Base-by-base conservation (phyloP, 1,284 basidiomycete genomes). In the Moniliophthora roreri region DNA sequence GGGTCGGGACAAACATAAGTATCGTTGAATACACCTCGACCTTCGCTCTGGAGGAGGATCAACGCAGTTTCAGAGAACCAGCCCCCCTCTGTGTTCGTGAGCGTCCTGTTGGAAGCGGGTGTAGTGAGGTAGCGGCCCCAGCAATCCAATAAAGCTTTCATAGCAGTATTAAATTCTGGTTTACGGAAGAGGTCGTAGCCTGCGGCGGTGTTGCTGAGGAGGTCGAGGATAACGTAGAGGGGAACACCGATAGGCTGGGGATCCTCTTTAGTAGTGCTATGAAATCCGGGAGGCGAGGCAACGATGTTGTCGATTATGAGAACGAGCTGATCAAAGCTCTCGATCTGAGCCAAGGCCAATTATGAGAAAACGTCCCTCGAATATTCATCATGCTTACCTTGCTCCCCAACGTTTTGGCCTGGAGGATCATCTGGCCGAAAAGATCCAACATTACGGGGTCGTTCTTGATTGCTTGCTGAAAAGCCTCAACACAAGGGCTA, bases 321-420 rank as follows among this genome's bases (percentile, higher is more conserved):
- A 7, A 81, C 67, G 62, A 82, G 69, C 40, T 72, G 65, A 51
- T 67, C 65, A 53, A 80, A 79, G 59, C 79, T 71, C 2, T 64
- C 66, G 23, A 80, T 66, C 67, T 77, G 42, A 1, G 21, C 11
- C 10, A 26, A n/a, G 10, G 23, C 39, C 39, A 39, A 21, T 26
- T 18, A 15, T 37, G 32, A 38, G n/a, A 44, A 8, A 48, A 51
- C 28, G 49, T 56, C 50, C 46, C n/a, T n/a, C n/a, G n/a, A n/a
- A n/a, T n/a, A n/a, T n/a, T n/a, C n/a, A n/a, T n/a, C n/a, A n/a
- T n/a, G n/a, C n/a, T n/a, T n/a, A n/a, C n/a, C n/a, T n/a, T n/a
- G n/a, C n/a, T n/a, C n/a, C n/a, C n/a, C n/a, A n/a, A n/a, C n/a
- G n/a, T n/a, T n/a, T n/a, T n/a, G n/a, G n/a, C n/a, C n/a, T n/a